Conservation (phyloP, 495 filamentous ascomycete species). For the Evernia prunastri region DNA sequence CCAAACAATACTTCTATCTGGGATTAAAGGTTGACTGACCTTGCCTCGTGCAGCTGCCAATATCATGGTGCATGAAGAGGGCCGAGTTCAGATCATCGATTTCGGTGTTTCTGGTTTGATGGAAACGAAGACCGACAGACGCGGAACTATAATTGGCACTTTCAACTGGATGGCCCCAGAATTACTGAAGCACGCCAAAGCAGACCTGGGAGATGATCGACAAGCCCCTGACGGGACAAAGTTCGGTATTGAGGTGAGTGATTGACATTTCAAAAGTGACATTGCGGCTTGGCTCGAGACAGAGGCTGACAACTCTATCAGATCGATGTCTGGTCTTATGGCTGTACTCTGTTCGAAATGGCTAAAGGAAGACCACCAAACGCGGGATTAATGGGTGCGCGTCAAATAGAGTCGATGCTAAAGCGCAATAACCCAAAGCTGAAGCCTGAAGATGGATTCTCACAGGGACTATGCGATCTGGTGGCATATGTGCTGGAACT, state of each 20-base stretch:
- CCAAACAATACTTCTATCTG: not conserved
- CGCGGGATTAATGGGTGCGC: slow-evolving; percentile 44
- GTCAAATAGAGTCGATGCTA: slow-evolving; percentile 53
- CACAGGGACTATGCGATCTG: slow-evolving; percentile 58
- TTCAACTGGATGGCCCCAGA: slow-evolving; percentile 98
- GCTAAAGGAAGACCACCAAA: slow-evolving; percentile 82
- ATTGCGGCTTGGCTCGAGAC: not conserved
- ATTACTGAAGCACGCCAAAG: slow-evolving; percentile 34
- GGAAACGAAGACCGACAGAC: slow-evolving; percentile 75
- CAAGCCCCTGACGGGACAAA: slow-evolving; percentile 31
- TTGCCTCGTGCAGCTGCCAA: slow-evolving; percentile 58
- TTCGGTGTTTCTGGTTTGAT: slow-evolving; percentile 90
- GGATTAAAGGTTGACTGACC: slow-evolving; percentile 14
- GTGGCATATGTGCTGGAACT: slow-evolving; percentile 75
- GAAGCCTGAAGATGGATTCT: slow-evolving; percentile 60
- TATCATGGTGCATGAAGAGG: slow-evolving; percentile 81
- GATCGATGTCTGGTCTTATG: slow-evolving; percentile 95
- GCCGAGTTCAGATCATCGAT: slow-evolving; percentile 84
- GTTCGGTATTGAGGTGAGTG: slow-evolving; percentile 52
- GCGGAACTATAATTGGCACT: slow-evolving; percentile 89
- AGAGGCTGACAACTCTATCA: slow-evolving; percentile 32
- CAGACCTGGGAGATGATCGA: not conserved
- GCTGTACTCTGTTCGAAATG: slow-evolving; percentile 84
- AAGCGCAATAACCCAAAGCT: slow-evolving; percentile 57
- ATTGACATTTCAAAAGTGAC: not conserved